Evolutionary conservation across 2,329 filamentous ascomycete genomes (phyloP).

Genomic region (Didymella glomerata): DNA sequence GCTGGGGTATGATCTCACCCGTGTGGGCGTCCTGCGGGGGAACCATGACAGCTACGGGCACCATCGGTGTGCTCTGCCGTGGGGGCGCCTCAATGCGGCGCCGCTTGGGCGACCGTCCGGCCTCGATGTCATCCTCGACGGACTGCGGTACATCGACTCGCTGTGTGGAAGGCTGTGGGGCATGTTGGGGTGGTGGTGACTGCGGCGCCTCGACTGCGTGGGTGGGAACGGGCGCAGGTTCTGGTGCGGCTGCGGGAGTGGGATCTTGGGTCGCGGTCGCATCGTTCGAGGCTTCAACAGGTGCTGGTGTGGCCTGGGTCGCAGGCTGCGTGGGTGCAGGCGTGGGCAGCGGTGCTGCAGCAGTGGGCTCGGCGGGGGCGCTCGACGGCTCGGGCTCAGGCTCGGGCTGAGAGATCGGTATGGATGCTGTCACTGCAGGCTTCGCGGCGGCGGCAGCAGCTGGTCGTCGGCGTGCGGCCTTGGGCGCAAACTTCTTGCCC

Average conservation of each 20-base stretch:
- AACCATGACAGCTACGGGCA: slow-evolving; percentile 16
- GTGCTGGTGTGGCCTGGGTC: too few relatives aligned
- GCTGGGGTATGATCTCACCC: background rate
- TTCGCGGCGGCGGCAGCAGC: slow-evolving; percentile 28
- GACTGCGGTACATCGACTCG: background rate
- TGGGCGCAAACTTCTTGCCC: slow-evolving; percentile 60
- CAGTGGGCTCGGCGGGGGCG: background rate
- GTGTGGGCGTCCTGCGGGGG: slow-evolving; percentile 5
- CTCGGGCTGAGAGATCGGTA: background rate
- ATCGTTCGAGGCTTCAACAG: too few relatives aligned
- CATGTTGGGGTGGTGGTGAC: background rate
- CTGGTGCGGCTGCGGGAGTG: slow-evolving; percentile 1
- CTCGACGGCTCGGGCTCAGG: slow-evolving; percentile 13
- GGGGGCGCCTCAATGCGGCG: slow-evolving; percentile 28
- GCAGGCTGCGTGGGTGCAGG: slow-evolving; percentile 34
- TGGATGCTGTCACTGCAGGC: background rate
- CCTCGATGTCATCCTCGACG: slow-evolving; percentile 22
- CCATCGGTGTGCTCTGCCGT: slow-evolving; percentile 4
- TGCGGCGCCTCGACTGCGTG: slow-evolving; percentile 1
- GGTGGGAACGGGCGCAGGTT: slow-evolving; percentile 9
- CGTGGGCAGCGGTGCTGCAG: slow-evolving; percentile 33
- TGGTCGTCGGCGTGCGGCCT: slow-evolving; percentile 55
- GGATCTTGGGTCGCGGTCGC: too few relatives aligned
- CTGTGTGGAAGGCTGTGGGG: background rate
- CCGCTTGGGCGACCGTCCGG: slow-evolving; percentile 34